Conservation (phyloP, 345 rosid genomes). For the Pugionium cornutum region DNA sequence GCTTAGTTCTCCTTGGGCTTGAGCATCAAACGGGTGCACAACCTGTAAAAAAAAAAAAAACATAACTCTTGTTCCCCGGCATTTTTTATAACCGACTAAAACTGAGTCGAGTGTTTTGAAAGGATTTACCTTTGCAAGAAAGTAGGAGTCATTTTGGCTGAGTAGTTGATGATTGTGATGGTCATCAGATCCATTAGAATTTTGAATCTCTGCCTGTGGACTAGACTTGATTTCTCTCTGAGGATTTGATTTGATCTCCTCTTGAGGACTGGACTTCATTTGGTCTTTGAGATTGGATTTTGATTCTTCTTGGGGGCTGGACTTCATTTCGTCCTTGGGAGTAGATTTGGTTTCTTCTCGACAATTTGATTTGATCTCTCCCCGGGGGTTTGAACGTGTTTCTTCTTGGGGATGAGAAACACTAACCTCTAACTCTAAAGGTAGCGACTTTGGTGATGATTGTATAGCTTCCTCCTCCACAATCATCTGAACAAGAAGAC, state of each 20-base stretch:
- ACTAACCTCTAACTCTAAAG: slow-evolving; percentile 29
- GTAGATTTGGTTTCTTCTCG: not conserved
- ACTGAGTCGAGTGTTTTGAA: not conserved
- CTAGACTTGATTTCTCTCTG: slow-evolving; percentile 2
- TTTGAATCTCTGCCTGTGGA: slow-evolving; percentile 24
- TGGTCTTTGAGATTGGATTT: not conserved
- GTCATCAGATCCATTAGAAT: slow-evolving; percentile 36
- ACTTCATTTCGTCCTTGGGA: not conserved
- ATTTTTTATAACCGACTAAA: not conserved
- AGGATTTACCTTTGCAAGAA: slow-evolving; percentile 41
- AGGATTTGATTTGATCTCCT: slow-evolving; percentile 6
- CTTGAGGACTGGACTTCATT: not conserved
- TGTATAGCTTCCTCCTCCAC: slow-evolving; percentile 38
- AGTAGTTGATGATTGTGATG: slow-evolving; percentile 40
- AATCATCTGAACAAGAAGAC: slow-evolving; percentile 36
- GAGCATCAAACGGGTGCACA: slow-evolving; percentile 86
- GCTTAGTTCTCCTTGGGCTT: slow-evolving; percentile 81
- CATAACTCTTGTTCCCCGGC: not conserved
- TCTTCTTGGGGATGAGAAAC: slow-evolving; percentile 28
- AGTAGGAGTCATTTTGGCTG: slow-evolving; percentile 39
- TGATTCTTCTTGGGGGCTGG: slow-evolving; percentile 12
- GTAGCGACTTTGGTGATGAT: slow-evolving; percentile 37
- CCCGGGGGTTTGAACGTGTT: not conserved
- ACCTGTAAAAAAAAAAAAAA: slow-evolving; percentile 49
- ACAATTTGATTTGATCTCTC: slow-evolving; percentile 25